Conservation (phyloP, 225 moss, liverwort and hornwort genomes). For the Pseudoscleropodium purum region DNA sequence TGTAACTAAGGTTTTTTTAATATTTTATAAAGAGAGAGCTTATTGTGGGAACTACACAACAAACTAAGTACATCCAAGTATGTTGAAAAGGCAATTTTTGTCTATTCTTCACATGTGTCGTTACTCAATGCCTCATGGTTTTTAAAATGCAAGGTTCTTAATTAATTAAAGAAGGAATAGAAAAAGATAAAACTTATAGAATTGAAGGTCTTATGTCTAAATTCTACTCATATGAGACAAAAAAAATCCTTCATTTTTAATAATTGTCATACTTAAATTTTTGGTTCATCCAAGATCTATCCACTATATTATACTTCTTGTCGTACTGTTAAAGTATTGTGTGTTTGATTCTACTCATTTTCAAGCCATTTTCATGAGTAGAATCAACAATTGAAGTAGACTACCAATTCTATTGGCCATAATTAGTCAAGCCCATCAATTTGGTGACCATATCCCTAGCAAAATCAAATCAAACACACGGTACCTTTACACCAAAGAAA, state of each 20-base stretch:
- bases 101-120: rapidly evolving
- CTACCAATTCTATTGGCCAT: too few relatives aligned
- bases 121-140: not conserved
- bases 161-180: not conserved
- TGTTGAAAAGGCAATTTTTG: not conserved
- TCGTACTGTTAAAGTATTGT: not conserved
- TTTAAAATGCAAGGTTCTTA: not conserved
- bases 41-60: rapidly evolving
- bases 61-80: not conserved
- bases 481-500: too few relatives aligned
- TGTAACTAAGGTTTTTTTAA: too few relatives aligned
- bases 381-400: too few relatives aligned
- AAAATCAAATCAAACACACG: too few relatives aligned
- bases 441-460: too few relatives aligned
- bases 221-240: not conserved
- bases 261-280: rapidly evolving
- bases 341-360: too few relatives aligned
- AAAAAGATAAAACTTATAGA: rapidly evolving
- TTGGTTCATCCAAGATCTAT: rapidly evolving
- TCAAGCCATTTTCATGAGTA: too few relatives aligned
- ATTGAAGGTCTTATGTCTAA: not conserved
- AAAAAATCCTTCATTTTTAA: too few relatives aligned
- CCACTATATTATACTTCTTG: too few relatives aligned
- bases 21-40: too few relatives aligned
- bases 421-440: too few relatives aligned